Evolutionary conservation across 169 alveolate species (phyloP).

Genomic region (Toxoplasma gondii): DNA sequence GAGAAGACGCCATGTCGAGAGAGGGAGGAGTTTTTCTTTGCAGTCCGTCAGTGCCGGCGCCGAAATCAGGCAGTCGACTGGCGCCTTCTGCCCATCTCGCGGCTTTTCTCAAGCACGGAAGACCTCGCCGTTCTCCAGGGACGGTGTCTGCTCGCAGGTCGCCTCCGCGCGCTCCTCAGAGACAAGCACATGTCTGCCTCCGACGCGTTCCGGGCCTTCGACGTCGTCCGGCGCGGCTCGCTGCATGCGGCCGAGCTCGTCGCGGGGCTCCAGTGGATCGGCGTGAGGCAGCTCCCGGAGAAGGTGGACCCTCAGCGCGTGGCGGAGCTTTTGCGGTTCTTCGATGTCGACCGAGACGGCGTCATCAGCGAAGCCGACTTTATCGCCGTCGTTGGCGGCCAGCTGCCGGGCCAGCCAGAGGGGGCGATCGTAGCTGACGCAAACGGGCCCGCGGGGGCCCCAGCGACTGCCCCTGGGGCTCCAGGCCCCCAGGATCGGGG

Average conservation of each 20-base stretch:
- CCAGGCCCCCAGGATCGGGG: not conserved
- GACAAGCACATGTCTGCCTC: conserved; percentile 6
- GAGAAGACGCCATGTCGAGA: not conserved
- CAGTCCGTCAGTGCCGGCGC: conserved; percentile 52
- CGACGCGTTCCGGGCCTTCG: conserved; percentile 62
- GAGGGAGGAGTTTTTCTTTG: conserved; percentile 46
- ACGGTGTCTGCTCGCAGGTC: conserved; percentile 8
- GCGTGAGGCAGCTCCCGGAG: not conserved
- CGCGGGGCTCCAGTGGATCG: conserved; percentile 59
- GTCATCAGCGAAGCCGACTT: conserved; percentile 43
- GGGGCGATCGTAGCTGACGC: not conserved
- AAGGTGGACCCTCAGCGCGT: not conserved
- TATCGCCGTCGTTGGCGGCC: conserved; percentile 47
- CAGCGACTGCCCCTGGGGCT: not conserved
- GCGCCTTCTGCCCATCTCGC: not conserved
- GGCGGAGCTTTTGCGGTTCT: not conserved
- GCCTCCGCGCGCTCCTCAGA: conserved; percentile 35
- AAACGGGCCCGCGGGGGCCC: not conserved
- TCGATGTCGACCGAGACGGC: conserved; percentile 57
- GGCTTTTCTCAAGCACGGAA: not conserved
- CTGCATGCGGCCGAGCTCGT: conserved; percentile 46
- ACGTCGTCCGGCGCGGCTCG: conserved; percentile 37
- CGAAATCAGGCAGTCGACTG: conserved; percentile 27
- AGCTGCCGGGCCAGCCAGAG: not conserved
- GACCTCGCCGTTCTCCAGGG: conserved; percentile 45